A percentile compares a stretch with the other conserved stretches of the same genome.
phyloP scores from a whole-genome alignment of 2,329 filamentous ascomycete species.

The Cercospora zeae-maydis region DNA sequence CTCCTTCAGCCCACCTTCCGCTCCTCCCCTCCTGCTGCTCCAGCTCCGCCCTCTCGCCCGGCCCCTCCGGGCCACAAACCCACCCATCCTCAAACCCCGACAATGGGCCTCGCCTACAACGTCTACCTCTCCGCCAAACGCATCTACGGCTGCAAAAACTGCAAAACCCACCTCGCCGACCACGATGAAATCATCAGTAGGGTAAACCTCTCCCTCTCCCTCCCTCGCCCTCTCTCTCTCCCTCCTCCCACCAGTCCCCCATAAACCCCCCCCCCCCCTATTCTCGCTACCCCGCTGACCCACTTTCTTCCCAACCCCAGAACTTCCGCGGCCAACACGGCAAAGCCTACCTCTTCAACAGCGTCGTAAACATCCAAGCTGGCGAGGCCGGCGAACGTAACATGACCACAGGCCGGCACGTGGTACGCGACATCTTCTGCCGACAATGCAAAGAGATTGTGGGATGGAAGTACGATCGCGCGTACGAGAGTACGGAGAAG shows the following conservation, averaged over 20 bases:
- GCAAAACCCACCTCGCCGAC: conserved; percentile 93
- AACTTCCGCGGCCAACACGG: conserved; percentile 98
- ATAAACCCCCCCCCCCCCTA: too few relatives aligned
- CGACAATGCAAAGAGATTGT: conserved; percentile 88
- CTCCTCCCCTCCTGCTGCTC: background rate
- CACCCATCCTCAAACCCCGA: background rate
- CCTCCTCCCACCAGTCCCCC: conserved; percentile 7
- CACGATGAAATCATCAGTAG: conserved; percentile 94
- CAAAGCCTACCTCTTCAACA: conserved; percentile 95
- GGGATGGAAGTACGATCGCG: conserved; percentile 99
- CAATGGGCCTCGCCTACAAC: conserved; percentile 42
- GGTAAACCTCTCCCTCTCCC: conserved; percentile 52
- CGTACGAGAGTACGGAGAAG: conserved; percentile 85
- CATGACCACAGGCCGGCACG: conserved; percentile 95
- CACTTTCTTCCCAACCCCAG: conserved; percentile 47
- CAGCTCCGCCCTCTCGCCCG: conserved; percentile 2
- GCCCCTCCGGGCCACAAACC: background rate
- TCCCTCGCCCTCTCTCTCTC: conserved; percentile 1
- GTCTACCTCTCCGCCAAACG: conserved; percentile 69
- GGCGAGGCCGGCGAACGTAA: conserved; percentile 87
- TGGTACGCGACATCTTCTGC: conserved; percentile 91
- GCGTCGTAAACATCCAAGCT: conserved; percentile 82
- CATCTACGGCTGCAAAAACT: conserved; percentile 78
- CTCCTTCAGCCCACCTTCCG: background rate
- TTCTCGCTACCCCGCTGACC: background rate